Conservation (phyloP, 2,329 filamentous ascomycete species). For the Colletotrichum higginsianum region DNA sequence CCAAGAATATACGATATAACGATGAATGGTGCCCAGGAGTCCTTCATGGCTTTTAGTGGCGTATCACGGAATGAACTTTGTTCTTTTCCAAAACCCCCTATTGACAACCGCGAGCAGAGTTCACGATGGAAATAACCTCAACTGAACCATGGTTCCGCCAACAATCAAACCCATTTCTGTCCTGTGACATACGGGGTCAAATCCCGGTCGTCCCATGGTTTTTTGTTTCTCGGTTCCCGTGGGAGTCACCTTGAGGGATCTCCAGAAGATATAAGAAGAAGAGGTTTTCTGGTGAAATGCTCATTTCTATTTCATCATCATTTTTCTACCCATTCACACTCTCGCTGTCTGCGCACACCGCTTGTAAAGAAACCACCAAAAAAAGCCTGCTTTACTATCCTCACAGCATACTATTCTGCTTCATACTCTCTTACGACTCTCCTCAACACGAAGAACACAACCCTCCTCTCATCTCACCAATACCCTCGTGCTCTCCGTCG, state of each 20-base stretch:
- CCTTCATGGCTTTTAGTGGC: not conserved
- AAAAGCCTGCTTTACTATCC: not conserved
- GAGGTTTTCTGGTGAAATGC: too few relatives aligned
- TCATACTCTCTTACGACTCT: not conserved
- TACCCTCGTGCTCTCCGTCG: not conserved
- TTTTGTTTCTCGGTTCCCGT: not conserved
- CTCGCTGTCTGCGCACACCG: not conserved
- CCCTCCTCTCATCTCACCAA: not conserved
- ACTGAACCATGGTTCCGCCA: not conserved
- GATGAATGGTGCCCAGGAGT: too few relatives aligned
- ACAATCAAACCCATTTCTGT: not conserved
- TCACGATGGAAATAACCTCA: not conserved
- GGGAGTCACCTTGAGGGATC: not conserved
- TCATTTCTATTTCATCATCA: not conserved
- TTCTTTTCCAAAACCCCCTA: not conserved
- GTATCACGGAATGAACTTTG: too few relatives aligned
- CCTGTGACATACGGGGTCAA: not conserved
- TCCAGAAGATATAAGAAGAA: not conserved
- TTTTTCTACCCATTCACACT: not conserved
- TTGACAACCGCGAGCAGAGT: not conserved
- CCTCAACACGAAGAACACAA: not conserved
- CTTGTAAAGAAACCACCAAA: not conserved
- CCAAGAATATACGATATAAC: not conserved
- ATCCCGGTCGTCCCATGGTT: not conserved
- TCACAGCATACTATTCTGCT: not conserved